Base-by-base conservation (phyloP, 768 basidiomycete genomes). In the Tulasnella calospora region DNA sequence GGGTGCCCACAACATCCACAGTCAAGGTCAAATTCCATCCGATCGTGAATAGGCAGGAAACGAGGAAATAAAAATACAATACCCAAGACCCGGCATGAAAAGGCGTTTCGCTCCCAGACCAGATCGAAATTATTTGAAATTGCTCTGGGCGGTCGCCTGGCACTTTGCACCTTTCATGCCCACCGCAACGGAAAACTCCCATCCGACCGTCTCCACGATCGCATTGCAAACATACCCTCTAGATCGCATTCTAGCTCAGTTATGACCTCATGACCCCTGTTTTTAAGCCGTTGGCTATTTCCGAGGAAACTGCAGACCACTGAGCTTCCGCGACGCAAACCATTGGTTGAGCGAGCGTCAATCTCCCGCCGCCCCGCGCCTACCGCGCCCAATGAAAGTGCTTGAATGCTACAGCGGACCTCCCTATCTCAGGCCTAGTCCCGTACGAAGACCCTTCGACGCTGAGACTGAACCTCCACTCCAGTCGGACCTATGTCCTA, bases 211-310 rank as follows among this genome's bases (percentile, higher is more conserved):
- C 51, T 67, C 27, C 61, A 35, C 61, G 61, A 67, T 17, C 15
- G 61, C 33, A 44, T 57, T 12, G 13, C 3, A 67, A 33, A 67
- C 30, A 67, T 30, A 27, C 61, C 61, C 61, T 67, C 61, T 67
- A 35, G 33, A 67, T 35, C 61, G 61, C 61, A 67, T 67, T 67
- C 61, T 33, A 67, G 61, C 61, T 67, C 61, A 40, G 27, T 10
- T 67, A 67, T 67, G 61, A 67, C 61, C 33, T 67, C 61, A 67
- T 67, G 61, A 67, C 61, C 61, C 61, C 21, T 67, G 61, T 67
- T 67, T 67, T 27, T 35, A 30, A 67, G 13, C 61, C 27, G 30
- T 67, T 67, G 61, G n/a, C 61, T 33, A 67, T 15, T 33, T 67
- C 61, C 61, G 61, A 67, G 61, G 61, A 67, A 30, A 67, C 19